Evolutionary conservation across 1,284 basidiomycete species (phyloP).

Genomic region (Ganoderma leucocontextum): DNA sequence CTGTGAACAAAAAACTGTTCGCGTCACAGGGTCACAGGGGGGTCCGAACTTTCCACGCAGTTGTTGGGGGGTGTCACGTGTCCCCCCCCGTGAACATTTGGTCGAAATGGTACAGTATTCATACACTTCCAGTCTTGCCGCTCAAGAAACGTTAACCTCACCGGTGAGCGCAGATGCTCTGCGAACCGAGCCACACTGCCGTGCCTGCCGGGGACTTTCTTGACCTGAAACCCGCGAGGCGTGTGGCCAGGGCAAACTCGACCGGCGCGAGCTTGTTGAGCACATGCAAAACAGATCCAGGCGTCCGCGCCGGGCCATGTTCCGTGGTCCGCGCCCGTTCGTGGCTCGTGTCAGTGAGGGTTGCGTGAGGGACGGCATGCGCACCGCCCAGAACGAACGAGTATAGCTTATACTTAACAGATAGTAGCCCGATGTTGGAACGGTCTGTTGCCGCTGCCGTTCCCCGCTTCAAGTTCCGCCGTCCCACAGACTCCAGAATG

Average conservation of each 20-base stretch:
- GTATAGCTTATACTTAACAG: not conserved
- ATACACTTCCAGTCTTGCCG: not conserved
- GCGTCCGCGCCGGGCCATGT: not conserved
- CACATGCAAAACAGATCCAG: not conserved
- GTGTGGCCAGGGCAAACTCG: not conserved
- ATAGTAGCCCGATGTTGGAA: not conserved
- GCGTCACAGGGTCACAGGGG: too few relatives aligned
- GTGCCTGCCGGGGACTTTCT: not conserved
- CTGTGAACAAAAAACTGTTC: too few relatives aligned
- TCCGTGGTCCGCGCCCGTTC: not conserved
- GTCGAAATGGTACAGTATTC: too few relatives aligned
- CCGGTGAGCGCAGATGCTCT: not conserved
- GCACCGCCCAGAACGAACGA: not conserved
- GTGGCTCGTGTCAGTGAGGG: not conserved
- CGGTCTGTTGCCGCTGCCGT: not conserved
- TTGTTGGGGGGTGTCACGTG: too few relatives aligned
- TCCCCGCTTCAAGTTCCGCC: not conserved
- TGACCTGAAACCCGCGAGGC: not conserved
- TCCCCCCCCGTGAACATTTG: too few relatives aligned
- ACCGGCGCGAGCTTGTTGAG: not conserved
- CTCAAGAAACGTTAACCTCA: not conserved
- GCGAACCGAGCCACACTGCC: not conserved
- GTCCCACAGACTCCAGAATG: not conserved
- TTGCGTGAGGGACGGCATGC: not conserved
- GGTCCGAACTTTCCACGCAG: too few relatives aligned